These are phyloP conservation scores for Curvularia sp. DNA, from an alignment of 2,329 filamentous ascomycete species.

Conservation along the genomic window DNA sequence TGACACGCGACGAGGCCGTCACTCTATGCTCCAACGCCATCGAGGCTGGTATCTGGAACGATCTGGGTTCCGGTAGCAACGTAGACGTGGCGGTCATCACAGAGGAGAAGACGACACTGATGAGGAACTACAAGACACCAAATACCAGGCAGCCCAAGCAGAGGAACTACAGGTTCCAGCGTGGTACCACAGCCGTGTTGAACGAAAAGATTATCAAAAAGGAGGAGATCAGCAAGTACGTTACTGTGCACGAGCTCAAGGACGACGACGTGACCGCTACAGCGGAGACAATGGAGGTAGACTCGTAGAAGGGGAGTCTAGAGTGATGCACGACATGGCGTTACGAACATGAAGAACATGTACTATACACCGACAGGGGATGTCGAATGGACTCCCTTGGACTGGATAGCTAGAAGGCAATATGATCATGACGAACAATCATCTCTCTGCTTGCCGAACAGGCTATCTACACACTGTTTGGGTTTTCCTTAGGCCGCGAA, in stretches of 20 bases:
- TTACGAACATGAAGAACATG: conserved; percentile 31
- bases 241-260: conserved; percentile 86
- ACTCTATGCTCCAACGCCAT: conserved; percentile 86
- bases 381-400: conserved; percentile 4
- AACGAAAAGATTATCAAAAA: conserved; percentile 96
- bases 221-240: conserved; percentile 92
- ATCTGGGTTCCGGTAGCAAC: conserved; percentile 94
- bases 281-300: conserved; percentile 71
- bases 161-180: conserved; percentile 87
- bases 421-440: conserved; percentile 23
- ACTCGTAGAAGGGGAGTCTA: conserved; percentile 47
- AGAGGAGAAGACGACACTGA: conserved; percentile 88
- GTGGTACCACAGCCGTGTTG: conserved; percentile 92
- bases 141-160: conserved; percentile 92
- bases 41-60: conserved; percentile 97
- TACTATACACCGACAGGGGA: conserved; percentile 24
- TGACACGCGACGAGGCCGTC: conserved; percentile 82
- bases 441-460: neutral
- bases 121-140: conserved; percentile 91
- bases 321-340: conserved; percentile 18
- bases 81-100: conserved; percentile 97
- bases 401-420: conserved; percentile 24
- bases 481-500: neutral
- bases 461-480: neutral
- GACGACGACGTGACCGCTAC: conserved; percentile 67